Evolutionary conservation across 768 basidiomycete species (phyloP).

Genomic region (Pilatotrama ljubarskyi): DNA sequence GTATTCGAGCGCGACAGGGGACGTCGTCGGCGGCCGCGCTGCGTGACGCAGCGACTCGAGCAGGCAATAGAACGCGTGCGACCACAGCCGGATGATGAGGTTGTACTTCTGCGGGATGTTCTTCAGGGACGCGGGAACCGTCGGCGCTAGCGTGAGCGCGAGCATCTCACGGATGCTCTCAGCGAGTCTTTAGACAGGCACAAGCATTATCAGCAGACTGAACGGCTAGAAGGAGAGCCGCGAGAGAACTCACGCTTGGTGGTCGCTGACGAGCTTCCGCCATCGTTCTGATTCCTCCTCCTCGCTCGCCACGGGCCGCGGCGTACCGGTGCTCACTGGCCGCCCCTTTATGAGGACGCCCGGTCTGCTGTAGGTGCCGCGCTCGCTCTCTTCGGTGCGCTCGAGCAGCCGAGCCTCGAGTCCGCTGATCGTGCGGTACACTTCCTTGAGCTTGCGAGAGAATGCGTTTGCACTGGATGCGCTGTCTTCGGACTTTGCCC

Average conservation of each 20-base stretch:
- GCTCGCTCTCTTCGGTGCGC: slow-evolving; percentile 26
- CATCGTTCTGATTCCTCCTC: slow-evolving; percentile 78
- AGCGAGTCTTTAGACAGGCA: slow-evolving; percentile 60
- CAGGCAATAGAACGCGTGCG: slow-evolving; percentile 84
- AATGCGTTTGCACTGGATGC: slow-evolving; percentile 60
- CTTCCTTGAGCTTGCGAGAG: slow-evolving; percentile 71
- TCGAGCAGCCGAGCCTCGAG: slow-evolving; percentile 67
- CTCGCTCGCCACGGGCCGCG: slow-evolving; percentile 36
- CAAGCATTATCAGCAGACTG: not conserved
- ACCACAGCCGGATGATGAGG: slow-evolving; percentile 93
- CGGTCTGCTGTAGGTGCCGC: slow-evolving; percentile 43
- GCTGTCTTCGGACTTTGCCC: slow-evolving; percentile 44
- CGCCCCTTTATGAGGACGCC: slow-evolving; percentile 40
- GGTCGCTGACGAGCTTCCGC: slow-evolving; percentile 67
- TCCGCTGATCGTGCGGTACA: slow-evolving; percentile 80
- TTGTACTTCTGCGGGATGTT: slow-evolving; percentile 94
- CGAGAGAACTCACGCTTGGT: slow-evolving; percentile 69
- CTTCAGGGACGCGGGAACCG: slow-evolving; percentile 84
- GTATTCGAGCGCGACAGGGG: slow-evolving; percentile 78
- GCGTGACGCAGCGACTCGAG: slow-evolving; percentile 89
- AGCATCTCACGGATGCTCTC: slow-evolving; percentile 90
- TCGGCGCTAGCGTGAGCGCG: slow-evolving; percentile 80
- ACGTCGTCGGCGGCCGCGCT: slow-evolving; percentile 52
- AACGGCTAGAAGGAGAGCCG: slow-evolving; percentile 1
- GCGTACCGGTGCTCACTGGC: slow-evolving; percentile 28